These are phyloP conservation scores for Citeromyces siamensis DNA, from an alignment of 1,139 yeast genomes.

Conservation along the genomic window DNA sequence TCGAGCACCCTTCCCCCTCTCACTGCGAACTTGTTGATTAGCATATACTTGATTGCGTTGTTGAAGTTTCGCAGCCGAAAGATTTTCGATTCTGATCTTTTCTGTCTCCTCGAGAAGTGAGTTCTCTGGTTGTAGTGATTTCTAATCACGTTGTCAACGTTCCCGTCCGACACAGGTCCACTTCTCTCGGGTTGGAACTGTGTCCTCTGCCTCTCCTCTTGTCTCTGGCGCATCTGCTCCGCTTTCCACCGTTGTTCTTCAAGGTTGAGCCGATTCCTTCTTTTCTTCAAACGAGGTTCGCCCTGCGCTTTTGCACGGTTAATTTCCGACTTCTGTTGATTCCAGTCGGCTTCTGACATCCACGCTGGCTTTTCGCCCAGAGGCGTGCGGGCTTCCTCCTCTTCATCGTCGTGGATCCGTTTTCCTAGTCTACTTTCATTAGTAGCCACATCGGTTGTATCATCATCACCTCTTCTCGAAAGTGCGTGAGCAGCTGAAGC, in stretches of 20 bases:
- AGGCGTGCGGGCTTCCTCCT: background rate
- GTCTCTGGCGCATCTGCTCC: conserved; percentile 13
- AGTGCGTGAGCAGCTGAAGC: background rate
- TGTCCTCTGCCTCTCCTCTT: conserved; percentile 20
- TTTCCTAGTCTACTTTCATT: background rate
- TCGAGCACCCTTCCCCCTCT: conserved; percentile 55
- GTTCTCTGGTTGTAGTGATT: conserved; percentile 83
- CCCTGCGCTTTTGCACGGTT: conserved; percentile 7
- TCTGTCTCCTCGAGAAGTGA: conserved; percentile 47
- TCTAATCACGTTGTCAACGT: conserved; percentile 48
- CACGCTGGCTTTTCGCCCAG: conserved; percentile 12
- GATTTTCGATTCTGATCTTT: conserved; percentile 71
- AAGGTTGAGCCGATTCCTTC: conserved; percentile 8
- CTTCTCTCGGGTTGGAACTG: conserved; percentile 13
- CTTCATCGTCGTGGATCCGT: background rate
- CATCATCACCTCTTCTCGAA: background rate
- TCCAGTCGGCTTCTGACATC: conserved; percentile 15
- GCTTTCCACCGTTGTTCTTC: conserved; percentile 13
- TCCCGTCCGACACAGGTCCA: conserved; percentile 14
- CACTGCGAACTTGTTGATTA: conserved; percentile 58
- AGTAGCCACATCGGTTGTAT: background rate
- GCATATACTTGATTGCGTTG: conserved; percentile 79
- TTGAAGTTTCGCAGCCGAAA: conserved; percentile 80
- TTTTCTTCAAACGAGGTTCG: conserved; percentile 5
- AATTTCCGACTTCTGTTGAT: conserved; percentile 9